These are phyloP conservation scores for Aschersonia sp. DNA, from an alignment of 2,329 filamentous ascomycete genomes.

Conservation along the genomic window DNA sequence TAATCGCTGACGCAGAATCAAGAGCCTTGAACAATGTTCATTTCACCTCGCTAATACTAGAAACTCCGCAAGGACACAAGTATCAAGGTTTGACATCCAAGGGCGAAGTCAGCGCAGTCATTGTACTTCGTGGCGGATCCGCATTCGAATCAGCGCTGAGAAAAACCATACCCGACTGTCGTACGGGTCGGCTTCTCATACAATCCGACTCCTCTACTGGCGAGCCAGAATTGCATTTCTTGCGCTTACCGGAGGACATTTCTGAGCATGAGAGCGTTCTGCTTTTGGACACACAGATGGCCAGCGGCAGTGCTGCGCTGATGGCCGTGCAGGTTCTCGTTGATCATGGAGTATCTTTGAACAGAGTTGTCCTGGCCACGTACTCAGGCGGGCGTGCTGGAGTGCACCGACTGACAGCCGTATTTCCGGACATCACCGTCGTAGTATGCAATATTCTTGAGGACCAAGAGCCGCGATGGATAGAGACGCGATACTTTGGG, in stretches of 20 bases:
- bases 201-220: constrained; percentile 76
- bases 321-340: constrained; percentile 96
- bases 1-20: constrained; percentile 5
- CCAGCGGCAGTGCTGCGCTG: constrained; percentile 67
- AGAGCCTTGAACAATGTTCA: constrained; percentile 66
- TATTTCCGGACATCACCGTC: constrained; percentile 77
- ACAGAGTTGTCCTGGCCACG: constrained; percentile 82
- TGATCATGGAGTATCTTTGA: constrained; percentile 78
- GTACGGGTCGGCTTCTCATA: constrained; percentile 77
- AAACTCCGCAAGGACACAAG: constrained; percentile 53
- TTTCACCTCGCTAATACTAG: constrained; percentile 49
- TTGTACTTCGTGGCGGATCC: constrained; percentile 78
- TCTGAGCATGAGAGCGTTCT: constrained; percentile 65
- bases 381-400: constrained; percentile 80
- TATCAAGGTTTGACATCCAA: constrained; percentile 61
- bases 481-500: constrained; percentile 82
- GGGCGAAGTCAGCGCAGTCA: constrained; percentile 71
- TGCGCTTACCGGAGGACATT: constrained; percentile 65
- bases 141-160: constrained; percentile 79
- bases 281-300: constrained; percentile 88
- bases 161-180: constrained; percentile 84
- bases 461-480: constrained; percentile 76
- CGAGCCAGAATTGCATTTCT: constrained; percentile 86
- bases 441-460: constrained; percentile 73
- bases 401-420: constrained; percentile 70